These are phyloP conservation scores for Ceratocystis albifundus DNA, from an alignment of 2,329 filamentous ascomycete species.

Conservation along the genomic window DNA sequence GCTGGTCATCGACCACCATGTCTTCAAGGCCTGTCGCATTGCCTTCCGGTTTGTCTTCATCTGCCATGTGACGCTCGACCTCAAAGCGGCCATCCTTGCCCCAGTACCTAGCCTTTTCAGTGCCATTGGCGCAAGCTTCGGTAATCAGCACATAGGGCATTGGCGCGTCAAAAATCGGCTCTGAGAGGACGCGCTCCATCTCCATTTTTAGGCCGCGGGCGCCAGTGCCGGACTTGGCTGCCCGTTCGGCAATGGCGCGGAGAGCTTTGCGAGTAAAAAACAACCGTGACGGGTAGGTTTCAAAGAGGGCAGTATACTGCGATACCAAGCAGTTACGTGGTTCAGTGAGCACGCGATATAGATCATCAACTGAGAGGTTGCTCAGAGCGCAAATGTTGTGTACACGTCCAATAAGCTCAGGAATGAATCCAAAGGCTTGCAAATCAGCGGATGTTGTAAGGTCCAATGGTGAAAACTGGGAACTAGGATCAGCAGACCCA, in stretches of 20 bases:
- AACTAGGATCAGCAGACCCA: slow-evolving; percentile 28
- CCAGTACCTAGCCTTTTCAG: slow-evolving; percentile 50
- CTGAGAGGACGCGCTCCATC: slow-evolving; percentile 65
- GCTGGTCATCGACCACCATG: slow-evolving; percentile 27
- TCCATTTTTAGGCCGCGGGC: slow-evolving; percentile 68
- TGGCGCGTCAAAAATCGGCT: slow-evolving; percentile 72
- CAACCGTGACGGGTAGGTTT: slow-evolving; percentile 65
- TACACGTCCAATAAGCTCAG: slow-evolving; percentile 88
- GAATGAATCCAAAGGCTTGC: slow-evolving; percentile 81
- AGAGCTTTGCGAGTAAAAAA: slow-evolving; percentile 73
- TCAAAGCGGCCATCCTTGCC: slow-evolving; percentile 60
- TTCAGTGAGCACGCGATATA: slow-evolving; percentile 83
- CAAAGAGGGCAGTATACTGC: slow-evolving; percentile 82
- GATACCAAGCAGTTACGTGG: slow-evolving; percentile 77
- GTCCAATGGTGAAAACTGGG: slow-evolving; percentile 49
- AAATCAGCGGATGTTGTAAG: slow-evolving; percentile 64
- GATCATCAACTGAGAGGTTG: slow-evolving; percentile 53
- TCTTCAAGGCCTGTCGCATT: slow-evolving; percentile 17
- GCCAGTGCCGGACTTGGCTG: slow-evolving; percentile 55
- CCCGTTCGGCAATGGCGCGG: slow-evolving; percentile 63
- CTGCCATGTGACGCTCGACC: slow-evolving; percentile 54
- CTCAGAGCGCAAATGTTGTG: slow-evolving; percentile 81
- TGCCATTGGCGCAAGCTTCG: slow-evolving; percentile 53
- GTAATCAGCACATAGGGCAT: slow-evolving; percentile 65
- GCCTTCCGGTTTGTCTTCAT: slow-evolving; percentile 41